Evolutionary conservation across 1,284 basidiomycete species (phyloP), one percentile per base, ranked within the genome.

Genomic region (Cutaneotrichosporon mucoides): DNA sequence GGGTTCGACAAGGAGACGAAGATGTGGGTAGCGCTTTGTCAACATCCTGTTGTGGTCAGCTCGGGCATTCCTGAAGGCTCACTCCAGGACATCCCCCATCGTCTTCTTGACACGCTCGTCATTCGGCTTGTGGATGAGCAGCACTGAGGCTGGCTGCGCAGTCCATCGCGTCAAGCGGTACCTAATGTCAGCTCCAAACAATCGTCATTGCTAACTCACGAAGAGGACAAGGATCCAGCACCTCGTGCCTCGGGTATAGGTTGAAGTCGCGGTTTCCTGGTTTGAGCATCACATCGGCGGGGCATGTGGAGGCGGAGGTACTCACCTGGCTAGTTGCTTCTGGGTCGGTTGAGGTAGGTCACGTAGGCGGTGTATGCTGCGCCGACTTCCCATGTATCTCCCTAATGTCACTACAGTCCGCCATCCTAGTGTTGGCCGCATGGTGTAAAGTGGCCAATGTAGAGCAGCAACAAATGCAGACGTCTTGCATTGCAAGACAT

Each of bases 91-190:
- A 35, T 67, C 61, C 5, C 71, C 65, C 70, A 82, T 77, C 1
- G 82, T 80, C 10, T 63, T 57, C 1, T 69, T 71, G 1, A 81
- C 79, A 1, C 76, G 66, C 15, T 70, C 63, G 62, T 83, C 82
- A 48, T 79, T 62, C 3, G 70, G 73, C 64, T 84, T 83, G 63
- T 81, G 81, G 33, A 83, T 74, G 7, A 83, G 67, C 15, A 84
- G 72, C 33, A 83, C 61, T 12, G 77, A 81, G 7, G 68, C 68
- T 4, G 75, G 75, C 10, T 60, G 61, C 1, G 61, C 49, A 0
- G 68, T 69, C 75, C 75, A 76, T 56, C 57, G 59, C 11, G 69
- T 68, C 6, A 71, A 49, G 6, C 66, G 66, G 43, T 73, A 72
- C 8, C 70, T 71, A 34, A 5, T 15, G 35, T 53, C 40, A 53